Conservation (phyloP, 768 basidiomycete genomes). For the Mycena kentingensis region DNA sequence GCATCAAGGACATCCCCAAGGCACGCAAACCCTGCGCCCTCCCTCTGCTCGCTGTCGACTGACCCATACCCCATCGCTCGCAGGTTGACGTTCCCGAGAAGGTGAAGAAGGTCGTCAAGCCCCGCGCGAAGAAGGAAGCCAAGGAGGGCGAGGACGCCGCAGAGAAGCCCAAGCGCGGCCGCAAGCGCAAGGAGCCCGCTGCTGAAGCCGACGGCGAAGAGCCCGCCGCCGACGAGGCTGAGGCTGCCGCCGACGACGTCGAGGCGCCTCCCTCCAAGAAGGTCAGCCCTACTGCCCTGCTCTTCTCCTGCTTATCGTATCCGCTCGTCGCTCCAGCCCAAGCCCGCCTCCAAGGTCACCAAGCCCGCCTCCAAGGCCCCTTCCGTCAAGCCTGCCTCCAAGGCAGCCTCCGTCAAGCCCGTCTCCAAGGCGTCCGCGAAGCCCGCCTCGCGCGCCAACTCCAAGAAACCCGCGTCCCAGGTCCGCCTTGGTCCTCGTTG, state of each 20-base stretch:
- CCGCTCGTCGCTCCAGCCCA: constrained; percentile 40
- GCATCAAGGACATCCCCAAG: constrained; percentile 7
- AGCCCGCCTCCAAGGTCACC: constrained; percentile 43
- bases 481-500: constrained; percentile 3
- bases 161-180: constrained; percentile 58
- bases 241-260: constrained; percentile 36
- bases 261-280: constrained; percentile 65
- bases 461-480: constrained; percentile 54
- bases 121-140: constrained; percentile 43
- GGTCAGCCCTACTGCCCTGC: constrained; percentile 36
- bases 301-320: no score
- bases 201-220: constrained; percentile 34
- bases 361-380: constrained; percentile 36
- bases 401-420: constrained; percentile 49
- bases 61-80: no score
- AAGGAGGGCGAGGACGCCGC: constrained; percentile 47
- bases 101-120: constrained; percentile 6
- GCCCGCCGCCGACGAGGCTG: constrained; percentile 30
- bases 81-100: no score
- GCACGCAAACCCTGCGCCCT: no score
- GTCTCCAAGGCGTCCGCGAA: constrained; percentile 46
- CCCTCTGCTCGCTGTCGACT: no score
- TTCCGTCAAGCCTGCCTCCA: constrained; percentile 46
- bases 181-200: constrained; percentile 44
- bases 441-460: constrained; percentile 58